phyloP scores from a whole-genome alignment of 2,329 filamentous ascomycete genomes.

The Botrytis sinoallii region DNA sequence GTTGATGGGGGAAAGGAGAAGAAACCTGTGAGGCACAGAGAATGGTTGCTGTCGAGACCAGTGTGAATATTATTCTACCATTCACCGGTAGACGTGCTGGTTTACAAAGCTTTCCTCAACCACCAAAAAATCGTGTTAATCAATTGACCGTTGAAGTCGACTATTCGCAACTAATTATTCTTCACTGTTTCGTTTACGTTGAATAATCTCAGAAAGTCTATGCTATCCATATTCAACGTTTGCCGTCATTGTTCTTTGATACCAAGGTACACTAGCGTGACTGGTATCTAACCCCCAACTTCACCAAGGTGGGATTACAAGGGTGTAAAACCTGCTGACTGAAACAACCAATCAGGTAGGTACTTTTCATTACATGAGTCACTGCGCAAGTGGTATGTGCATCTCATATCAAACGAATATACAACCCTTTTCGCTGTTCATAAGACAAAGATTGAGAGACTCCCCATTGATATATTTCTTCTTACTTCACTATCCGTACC shows the following conservation, averaged over 20 bases:
- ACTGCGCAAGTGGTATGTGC: background rate
- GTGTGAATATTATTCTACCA: background rate
- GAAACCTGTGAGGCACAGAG: slow-evolving; percentile 2
- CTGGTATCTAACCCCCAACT: background rate
- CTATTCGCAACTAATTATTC: background rate
- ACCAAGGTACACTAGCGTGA: background rate
- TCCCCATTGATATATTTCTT: background rate
- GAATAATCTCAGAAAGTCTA: background rate
- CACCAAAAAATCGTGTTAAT: no score
- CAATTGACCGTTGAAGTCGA: background rate
- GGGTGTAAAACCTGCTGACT: background rate
- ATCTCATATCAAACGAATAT: background rate
- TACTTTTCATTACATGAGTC: background rate
- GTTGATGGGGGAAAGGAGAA: background rate
- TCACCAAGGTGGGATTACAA: no score
- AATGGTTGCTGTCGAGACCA: slow-evolving; percentile 6
- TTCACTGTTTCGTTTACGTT: background rate
- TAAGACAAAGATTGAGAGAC: background rate
- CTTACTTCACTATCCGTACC: background rate
- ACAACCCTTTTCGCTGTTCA: background rate
- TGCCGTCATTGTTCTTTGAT: background rate
- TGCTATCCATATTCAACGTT: background rate
- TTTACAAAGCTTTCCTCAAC: background rate
- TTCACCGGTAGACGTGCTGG: background rate
- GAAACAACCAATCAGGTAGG: background rate